phyloP scores from a whole-genome alignment of 2,329 filamentous ascomycete species.

The Ophiostoma piceae region DNA sequence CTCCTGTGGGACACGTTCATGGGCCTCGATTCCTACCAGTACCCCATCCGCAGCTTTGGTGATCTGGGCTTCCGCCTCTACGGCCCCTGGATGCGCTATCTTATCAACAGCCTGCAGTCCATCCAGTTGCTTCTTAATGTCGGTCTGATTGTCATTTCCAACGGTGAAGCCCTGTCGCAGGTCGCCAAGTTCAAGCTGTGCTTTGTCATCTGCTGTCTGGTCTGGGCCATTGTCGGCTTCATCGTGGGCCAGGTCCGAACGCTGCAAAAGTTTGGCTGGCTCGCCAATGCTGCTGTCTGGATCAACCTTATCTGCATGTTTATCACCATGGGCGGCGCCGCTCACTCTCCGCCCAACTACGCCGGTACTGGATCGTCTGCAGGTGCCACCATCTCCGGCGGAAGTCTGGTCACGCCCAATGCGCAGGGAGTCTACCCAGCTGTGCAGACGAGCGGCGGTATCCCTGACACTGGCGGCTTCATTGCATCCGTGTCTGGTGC shows the following conservation, averaged over 20 bases:
- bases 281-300: slow-evolving; percentile 53
- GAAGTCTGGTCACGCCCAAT: slow-evolving; percentile 34
- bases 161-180: slow-evolving; percentile 51
- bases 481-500: slow-evolving; percentile 46
- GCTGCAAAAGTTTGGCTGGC: slow-evolving; percentile 49
- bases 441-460: slow-evolving; percentile 39
- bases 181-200: slow-evolving; percentile 46
- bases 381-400: slow-evolving; percentile 31
- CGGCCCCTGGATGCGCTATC: slow-evolving; percentile 41
- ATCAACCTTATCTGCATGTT: slow-evolving; percentile 51
- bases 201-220: slow-evolving; percentile 48
- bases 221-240: slow-evolving; percentile 48
- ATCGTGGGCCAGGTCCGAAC: slow-evolving; percentile 52
- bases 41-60: slow-evolving; percentile 43
- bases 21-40: slow-evolving; percentile 44
- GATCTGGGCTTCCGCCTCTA: slow-evolving; percentile 46
- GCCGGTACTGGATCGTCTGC: slow-evolving; percentile 32
- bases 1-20: slow-evolving; percentile 44
- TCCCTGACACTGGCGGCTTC: slow-evolving; percentile 42
- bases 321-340: slow-evolving; percentile 50
- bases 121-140: slow-evolving; percentile 48
- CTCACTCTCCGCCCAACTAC: slow-evolving; percentile 48
- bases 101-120: slow-evolving; percentile 46
- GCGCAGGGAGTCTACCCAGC: slow-evolving; percentile 33
- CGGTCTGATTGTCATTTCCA: slow-evolving; percentile 47